A percentile compares a stretch with the other conserved stretches of the same genome.
These are phyloP conservation scores for Plasmodium blacklocki DNA, from an alignment of 169 alveolate genomes.

Conservation along the genomic window DNA sequence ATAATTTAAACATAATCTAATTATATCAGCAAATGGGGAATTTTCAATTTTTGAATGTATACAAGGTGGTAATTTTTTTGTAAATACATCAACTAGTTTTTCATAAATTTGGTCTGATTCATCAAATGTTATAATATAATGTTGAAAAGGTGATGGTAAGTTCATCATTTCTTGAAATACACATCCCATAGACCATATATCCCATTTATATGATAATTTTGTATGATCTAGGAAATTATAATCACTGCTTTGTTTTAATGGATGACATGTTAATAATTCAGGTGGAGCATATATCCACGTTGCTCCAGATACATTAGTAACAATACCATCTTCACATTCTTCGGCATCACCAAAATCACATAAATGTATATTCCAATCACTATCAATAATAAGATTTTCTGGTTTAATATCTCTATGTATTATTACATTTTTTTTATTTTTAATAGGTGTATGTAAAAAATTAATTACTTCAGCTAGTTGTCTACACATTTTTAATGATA, in stretches of 20 bases:
- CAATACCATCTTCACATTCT: slow-evolving; percentile 87
- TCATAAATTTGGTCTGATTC: slow-evolving; percentile 83
- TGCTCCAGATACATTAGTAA: slow-evolving; percentile 90
- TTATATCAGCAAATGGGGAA: slow-evolving; percentile 85
- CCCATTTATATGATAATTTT: slow-evolving; percentile 87
- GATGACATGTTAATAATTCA: slow-evolving; percentile 86
- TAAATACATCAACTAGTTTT: slow-evolving; percentile 83
- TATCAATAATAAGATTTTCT: slow-evolving; percentile 85
- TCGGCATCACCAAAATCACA: slow-evolving; percentile 91
- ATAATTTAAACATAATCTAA: slow-evolving; percentile 82
- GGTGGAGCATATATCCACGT: slow-evolving; percentile 95
- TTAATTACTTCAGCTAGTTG: slow-evolving; percentile 89
- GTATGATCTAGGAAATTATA: slow-evolving; percentile 59
- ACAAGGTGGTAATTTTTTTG: slow-evolving; percentile 80
- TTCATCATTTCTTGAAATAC: slow-evolving; percentile 90
- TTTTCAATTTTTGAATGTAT: slow-evolving; percentile 78
- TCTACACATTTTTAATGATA: slow-evolving; percentile 88
- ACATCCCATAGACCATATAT: slow-evolving; percentile 91
- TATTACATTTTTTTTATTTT: slow-evolving; percentile 81
- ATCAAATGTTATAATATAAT: slow-evolving; percentile 84
- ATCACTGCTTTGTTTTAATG: slow-evolving; percentile 78
- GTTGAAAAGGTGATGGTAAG: slow-evolving; percentile 86
- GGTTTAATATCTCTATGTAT: slow-evolving; percentile 90
- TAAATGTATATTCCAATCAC: slow-evolving; percentile 85
- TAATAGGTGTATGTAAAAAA: slow-evolving; percentile 88